Evolutionary conservation across 2,329 filamentous ascomycete species (phyloP).

Genomic region (Penicillium carneum): DNA sequence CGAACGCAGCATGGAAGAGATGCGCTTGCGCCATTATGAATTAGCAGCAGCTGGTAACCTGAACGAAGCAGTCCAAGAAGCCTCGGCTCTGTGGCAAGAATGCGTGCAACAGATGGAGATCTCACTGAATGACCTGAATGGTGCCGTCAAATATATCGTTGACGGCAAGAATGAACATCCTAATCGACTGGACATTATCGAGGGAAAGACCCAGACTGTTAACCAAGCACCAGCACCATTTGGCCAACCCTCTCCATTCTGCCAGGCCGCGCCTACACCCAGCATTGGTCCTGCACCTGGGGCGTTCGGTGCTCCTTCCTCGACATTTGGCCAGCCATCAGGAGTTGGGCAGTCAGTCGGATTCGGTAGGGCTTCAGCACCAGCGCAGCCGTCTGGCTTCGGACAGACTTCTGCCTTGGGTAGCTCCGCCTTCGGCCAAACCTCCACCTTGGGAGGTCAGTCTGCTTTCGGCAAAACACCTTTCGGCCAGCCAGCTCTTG

Average conservation of each 20-base stretch:
- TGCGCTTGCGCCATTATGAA: slow-evolving; percentile 75
- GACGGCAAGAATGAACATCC: slow-evolving; percentile 73
- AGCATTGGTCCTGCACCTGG: slow-evolving; percentile 26
- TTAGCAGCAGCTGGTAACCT: slow-evolving; percentile 68
- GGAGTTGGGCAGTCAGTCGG: slow-evolving; percentile 34
- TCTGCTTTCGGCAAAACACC: slow-evolving; percentile 39
- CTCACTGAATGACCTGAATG: slow-evolving; percentile 72
- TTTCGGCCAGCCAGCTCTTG: slow-evolving; percentile 35
- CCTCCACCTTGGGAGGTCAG: slow-evolving; percentile 44
- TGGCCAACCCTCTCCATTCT: slow-evolving; percentile 41
- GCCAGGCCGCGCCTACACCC: slow-evolving; percentile 26
- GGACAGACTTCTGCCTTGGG: slow-evolving; percentile 29
- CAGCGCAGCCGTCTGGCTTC: slow-evolving; percentile 32
- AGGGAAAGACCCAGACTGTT: slow-evolving; percentile 40
- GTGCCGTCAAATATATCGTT: slow-evolving; percentile 74
- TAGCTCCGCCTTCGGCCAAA: slow-evolving; percentile 26
- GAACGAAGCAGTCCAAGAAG: slow-evolving; percentile 60
- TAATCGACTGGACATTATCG: slow-evolving; percentile 69
- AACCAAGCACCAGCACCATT: slow-evolving; percentile 19
- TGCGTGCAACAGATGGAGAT: slow-evolving; percentile 75
- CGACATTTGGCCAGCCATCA: slow-evolving; percentile 33
- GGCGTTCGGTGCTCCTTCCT: slow-evolving; percentile 26
- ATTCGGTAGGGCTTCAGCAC: slow-evolving; percentile 34
- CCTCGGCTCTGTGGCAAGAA: slow-evolving; percentile 65
- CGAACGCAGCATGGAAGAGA: slow-evolving; percentile 88